These are phyloP conservation scores for Periconia macrospinosa DNA, from an alignment of 2,329 filamentous ascomycete species.

Conservation along the genomic window DNA sequence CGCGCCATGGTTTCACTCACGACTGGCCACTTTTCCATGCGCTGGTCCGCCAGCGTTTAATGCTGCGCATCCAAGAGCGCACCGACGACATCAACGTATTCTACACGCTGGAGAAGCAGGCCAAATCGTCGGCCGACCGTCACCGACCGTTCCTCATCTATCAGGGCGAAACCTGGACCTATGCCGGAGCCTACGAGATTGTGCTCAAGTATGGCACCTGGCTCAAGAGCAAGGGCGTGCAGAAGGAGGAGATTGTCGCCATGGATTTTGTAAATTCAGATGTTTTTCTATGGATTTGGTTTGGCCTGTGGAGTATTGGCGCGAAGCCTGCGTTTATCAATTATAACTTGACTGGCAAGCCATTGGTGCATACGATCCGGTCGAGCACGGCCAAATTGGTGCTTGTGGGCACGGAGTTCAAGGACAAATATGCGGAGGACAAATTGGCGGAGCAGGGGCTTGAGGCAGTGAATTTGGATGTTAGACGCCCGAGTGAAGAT, in stretches of 20 bases:
- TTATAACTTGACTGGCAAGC: conserved; percentile 41
- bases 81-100: conserved; percentile 64
- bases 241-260: conserved; percentile 41
- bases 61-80: conserved; percentile 53
- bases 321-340: conserved; percentile 45
- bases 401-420: conserved; percentile 59
- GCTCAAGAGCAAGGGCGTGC: conserved; percentile 38
- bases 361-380: conserved; percentile 55
- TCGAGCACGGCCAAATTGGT: conserved; percentile 60
- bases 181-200: conserved; percentile 37
- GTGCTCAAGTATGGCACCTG: conserved; percentile 40
- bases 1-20: conserved; percentile 65
- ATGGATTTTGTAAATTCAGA: conserved; percentile 43
- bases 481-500: conserved; percentile 4
- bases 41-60: conserved; percentile 51
- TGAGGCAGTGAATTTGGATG: conserved; percentile 1
- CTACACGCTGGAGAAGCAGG: conserved; percentile 38
- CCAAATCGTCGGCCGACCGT: conserved; percentile 22
- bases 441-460: conserved; percentile 35
- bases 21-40: conserved; percentile 64
- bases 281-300: conserved; percentile 43
- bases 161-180: conserved; percentile 36
- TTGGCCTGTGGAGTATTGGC: conserved; percentile 41
- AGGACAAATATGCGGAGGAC: conserved; percentile 29
- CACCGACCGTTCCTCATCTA: conserved; percentile 37